phyloP scores from a whole-genome alignment of 2,329 filamentous ascomycete genomes.

The Phialophora chinensis region DNA sequence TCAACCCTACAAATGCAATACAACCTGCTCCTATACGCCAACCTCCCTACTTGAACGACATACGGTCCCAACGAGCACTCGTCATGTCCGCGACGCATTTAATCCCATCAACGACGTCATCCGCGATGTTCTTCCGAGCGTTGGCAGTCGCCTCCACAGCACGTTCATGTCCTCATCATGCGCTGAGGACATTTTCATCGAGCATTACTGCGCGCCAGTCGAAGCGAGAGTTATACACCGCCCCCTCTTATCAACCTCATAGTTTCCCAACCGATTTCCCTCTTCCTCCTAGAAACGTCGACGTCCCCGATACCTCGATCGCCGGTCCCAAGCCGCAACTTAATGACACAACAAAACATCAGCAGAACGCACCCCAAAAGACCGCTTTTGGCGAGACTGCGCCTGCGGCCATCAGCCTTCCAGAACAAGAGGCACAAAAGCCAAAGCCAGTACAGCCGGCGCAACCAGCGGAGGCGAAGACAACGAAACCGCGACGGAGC shows the following conservation, averaged over 20 bases:
- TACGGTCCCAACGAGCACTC: constrained; percentile 6
- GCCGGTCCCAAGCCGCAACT: constrained; percentile 57
- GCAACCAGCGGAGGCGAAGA: constrained; percentile 34
- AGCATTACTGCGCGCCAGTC: constrained; percentile 51
- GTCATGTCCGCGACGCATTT: constrained; percentile 51
- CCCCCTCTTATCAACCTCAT: constrained; percentile 68
- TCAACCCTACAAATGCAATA: background rate
- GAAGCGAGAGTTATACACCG: constrained; percentile 62
- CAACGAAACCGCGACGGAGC: constrained; percentile 60
- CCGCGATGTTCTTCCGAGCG: constrained; percentile 49
- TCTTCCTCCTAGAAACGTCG: constrained; percentile 61
- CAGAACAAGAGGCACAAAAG: constrained; percentile 72
- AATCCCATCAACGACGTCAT: constrained; percentile 55
- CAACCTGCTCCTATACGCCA: background rate
- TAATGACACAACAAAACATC: constrained; percentile 57
- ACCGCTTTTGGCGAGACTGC: constrained; percentile 42
- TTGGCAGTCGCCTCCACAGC: constrained; percentile 46
- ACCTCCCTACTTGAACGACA: background rate
- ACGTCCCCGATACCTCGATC: constrained; percentile 67
- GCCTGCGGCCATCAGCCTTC: constrained; percentile 55
- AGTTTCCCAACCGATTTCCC: constrained; percentile 62
- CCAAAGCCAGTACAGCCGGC: constrained; percentile 55
- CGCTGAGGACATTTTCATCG: constrained; percentile 57
- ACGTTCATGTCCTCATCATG: constrained; percentile 47
- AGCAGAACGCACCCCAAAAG: constrained; percentile 40